Evolutionary conservation across 495 filamentous ascomycete genomes (phyloP).

Genomic region (Trichocladium uniseriatum): DNA sequence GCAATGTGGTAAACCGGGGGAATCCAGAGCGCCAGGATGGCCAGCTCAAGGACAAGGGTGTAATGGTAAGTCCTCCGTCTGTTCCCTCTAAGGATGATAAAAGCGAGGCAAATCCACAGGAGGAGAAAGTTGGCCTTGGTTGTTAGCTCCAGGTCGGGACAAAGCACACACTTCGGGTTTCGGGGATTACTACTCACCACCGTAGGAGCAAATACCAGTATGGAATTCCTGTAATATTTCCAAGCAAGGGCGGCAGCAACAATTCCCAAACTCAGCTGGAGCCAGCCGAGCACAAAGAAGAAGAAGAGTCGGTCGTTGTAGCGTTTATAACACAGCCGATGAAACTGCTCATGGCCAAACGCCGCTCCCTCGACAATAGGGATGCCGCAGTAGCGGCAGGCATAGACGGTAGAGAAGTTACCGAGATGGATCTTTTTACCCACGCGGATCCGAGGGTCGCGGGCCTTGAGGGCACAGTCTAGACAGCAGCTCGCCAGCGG

Average conservation of each 20-base stretch:
- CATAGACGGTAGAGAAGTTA: slow-evolving; percentile 13
- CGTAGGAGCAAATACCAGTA: slow-evolving; percentile 21
- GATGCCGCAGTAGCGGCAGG: slow-evolving; percentile 26
- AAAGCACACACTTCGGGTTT: neutral
- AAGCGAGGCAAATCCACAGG: slow-evolving; percentile 20
- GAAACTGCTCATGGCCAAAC: slow-evolving; percentile 20
- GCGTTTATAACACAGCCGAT: slow-evolving; percentile 17
- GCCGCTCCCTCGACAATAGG: slow-evolving; percentile 14
- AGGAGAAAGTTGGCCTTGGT: slow-evolving; percentile 20
- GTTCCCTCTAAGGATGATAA: slow-evolving; percentile 16
- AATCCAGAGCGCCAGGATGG: slow-evolving; percentile 24
- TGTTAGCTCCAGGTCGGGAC: neutral
- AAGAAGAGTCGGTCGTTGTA: slow-evolving; percentile 19
- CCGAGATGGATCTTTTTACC: slow-evolving; percentile 18
- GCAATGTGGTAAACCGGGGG: slow-evolving; percentile 20
- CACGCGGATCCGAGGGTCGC: slow-evolving; percentile 16
- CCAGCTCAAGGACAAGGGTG: slow-evolving; percentile 20
- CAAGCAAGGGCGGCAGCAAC: slow-evolving; percentile 17
- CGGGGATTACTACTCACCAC: slow-evolving; percentile 17
- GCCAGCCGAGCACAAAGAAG: slow-evolving; percentile 21
- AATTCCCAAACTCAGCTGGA: slow-evolving; percentile 22
- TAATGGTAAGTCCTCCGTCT: slow-evolving; percentile 11
- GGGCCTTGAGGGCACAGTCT: slow-evolving; percentile 15
- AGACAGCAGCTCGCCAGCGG: slow-evolving; percentile 21
- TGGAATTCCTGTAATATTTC: slow-evolving; percentile 16